phyloP scores from a whole-genome alignment of 495 filamentous ascomycete species.

The Delitschia confertaspora region DNA sequence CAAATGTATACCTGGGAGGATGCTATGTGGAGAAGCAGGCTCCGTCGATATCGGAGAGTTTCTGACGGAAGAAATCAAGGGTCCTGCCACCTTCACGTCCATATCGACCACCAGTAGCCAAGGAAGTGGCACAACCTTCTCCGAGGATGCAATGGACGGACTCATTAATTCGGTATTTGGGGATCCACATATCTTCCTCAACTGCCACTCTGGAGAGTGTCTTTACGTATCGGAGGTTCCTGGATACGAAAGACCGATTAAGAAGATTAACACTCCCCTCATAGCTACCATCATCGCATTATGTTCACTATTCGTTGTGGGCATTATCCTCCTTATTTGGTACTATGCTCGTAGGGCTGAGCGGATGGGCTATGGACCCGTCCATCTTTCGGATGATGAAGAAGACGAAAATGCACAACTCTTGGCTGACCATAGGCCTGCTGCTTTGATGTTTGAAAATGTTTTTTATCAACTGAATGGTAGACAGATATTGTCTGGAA shows the following conservation, averaged over 20 bases:
- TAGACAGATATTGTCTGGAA: constrained; percentile 70
- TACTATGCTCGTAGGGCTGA: constrained; percentile 67
- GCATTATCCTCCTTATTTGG: constrained; percentile 75
- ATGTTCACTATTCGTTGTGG: constrained; percentile 77
- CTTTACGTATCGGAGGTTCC: constrained; percentile 85
- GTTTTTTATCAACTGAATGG: constrained; percentile 81
- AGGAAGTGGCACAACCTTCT: constrained; percentile 65
- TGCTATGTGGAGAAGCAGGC: constrained; percentile 84
- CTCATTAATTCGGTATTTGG: constrained; percentile 84
- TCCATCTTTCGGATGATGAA: constrained; percentile 73
- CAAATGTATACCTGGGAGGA: constrained; percentile 79
- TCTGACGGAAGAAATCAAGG: constrained; percentile 65
- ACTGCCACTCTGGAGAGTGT: constrained; percentile 83
- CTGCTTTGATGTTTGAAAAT: constrained; percentile 78
- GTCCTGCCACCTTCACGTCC: constrained; percentile 75
- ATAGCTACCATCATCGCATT: constrained; percentile 92
- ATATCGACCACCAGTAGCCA: constrained; percentile 49
- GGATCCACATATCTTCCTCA: constrained; percentile 74
- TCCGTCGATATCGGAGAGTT: constrained; percentile 91
- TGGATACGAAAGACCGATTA: constrained; percentile 78
- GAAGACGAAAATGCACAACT: constrained; percentile 83
- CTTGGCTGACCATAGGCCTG: constrained; percentile 82
- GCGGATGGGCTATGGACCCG: constrained; percentile 58
- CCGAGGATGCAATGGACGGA: constrained; percentile 82
- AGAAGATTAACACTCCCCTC: constrained; percentile 92